Conservation (phyloP, 2,329 filamentous ascomycete genomes). For the Trichothecium sympodiale region DNA sequence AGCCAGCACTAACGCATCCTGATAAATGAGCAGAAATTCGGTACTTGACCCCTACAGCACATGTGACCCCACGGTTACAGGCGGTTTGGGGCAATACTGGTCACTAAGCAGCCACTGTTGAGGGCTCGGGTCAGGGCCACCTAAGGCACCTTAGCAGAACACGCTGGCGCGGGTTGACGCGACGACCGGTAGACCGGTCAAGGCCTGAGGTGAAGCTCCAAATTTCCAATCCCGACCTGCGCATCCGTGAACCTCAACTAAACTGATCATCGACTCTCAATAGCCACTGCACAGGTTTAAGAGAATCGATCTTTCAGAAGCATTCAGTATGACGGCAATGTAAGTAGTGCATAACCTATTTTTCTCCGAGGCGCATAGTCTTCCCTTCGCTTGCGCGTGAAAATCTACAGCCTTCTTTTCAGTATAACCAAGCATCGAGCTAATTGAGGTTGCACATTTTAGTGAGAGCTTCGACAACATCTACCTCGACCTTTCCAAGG, state of each 20-base stretch:
- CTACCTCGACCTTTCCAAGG: constrained; percentile 88
- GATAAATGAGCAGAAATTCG: constrained; percentile 1
- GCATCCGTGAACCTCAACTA: too few relatives aligned
- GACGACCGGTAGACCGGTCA: too few relatives aligned
- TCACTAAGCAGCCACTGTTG: too few relatives aligned
- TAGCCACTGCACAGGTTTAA: not conserved
- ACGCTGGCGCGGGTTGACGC: constrained; percentile 1
- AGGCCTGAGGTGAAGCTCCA: too few relatives aligned
- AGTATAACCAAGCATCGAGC: too few relatives aligned
- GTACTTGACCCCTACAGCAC: not conserved
- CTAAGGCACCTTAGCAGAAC: not conserved
- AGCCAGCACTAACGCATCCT: constrained; percentile 1
- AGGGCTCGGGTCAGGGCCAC: too few relatives aligned
- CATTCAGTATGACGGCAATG: constrained; percentile 25
- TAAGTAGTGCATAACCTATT: constrained; percentile 11
- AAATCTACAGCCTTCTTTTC: not conserved
- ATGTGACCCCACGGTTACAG: constrained; percentile 3
- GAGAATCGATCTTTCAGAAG: not conserved
- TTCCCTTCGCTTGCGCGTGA: not conserved
- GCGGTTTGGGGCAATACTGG: too few relatives aligned
- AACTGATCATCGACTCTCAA: not conserved
- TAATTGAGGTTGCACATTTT: constrained; percentile 1
- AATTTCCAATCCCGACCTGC: too few relatives aligned
- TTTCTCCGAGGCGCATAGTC: not conserved
- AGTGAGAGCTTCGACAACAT: constrained; percentile 96